These are phyloP conservation scores for Paecilomyces formosus DNA, from an alignment of 2,329 filamentous ascomycete genomes.

Conservation along the genomic window DNA sequence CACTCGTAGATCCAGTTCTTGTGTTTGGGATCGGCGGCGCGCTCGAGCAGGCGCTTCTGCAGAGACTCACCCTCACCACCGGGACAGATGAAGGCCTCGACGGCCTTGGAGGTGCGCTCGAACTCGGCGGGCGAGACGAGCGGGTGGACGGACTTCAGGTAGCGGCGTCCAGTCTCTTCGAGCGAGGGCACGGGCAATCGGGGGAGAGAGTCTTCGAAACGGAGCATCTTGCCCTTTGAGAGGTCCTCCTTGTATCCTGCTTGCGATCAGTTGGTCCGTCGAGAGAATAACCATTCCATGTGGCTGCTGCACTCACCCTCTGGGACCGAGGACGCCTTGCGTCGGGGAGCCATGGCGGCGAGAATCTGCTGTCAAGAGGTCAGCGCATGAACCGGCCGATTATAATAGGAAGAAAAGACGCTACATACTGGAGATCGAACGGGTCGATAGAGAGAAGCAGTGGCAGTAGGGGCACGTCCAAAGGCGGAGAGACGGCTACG, in stretches of 20 bases:
- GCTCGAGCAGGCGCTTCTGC: constrained; percentile 78
- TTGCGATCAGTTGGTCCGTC: neutral
- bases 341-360: constrained; percentile 32
- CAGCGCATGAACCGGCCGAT: too few relatives aligned
- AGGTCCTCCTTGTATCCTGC: constrained; percentile 58
- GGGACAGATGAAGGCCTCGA: constrained; percentile 82
- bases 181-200: constrained; percentile 55
- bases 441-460: constrained; percentile 19
- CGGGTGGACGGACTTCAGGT: constrained; percentile 60
- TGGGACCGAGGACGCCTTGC: constrained; percentile 38
- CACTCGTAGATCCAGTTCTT: constrained; percentile 97
- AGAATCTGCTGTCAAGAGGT: constrained; percentile 19
- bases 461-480: constrained; percentile 30
- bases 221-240: constrained; percentile 57
- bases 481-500: constrained; percentile 35
- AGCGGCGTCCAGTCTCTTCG: constrained; percentile 57
- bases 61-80: constrained; percentile 74
- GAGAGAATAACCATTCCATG: neutral
- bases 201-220: constrained; percentile 60
- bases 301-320: constrained; percentile 32
- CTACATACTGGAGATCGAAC: constrained; percentile 26
- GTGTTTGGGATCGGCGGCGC: constrained; percentile 67
- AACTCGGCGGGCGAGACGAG: constrained; percentile 53
- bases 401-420: too few relatives aligned
- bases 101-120: constrained; percentile 63